These are phyloP conservation scores for Thalia dealbata DNA, from an alignment of 176 grass and related monocot genomes.

Conservation along the genomic window DNA sequence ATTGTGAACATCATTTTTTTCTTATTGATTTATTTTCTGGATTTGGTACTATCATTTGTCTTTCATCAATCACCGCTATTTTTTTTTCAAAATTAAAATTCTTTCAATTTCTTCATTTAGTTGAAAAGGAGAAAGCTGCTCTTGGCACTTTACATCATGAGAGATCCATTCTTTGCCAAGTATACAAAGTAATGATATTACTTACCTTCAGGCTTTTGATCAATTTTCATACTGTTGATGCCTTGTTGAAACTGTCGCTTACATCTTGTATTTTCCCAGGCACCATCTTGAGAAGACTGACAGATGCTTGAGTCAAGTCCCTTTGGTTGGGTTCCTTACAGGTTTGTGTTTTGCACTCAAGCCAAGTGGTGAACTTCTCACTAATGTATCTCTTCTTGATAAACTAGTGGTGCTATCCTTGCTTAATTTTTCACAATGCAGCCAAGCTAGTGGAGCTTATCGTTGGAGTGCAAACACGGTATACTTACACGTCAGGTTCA, in stretches of 20 bases:
- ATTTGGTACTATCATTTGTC: background rate
- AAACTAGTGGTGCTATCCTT: background rate
- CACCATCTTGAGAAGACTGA: conserved; percentile 69
- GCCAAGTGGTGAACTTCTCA: background rate
- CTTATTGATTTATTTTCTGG: background rate
- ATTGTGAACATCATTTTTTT: background rate
- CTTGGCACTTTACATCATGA: conserved; percentile 84
- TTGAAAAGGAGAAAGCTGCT: conserved; percentile 86
- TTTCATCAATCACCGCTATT: background rate
- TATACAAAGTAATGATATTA: conserved; percentile 47
- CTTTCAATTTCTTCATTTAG: conserved; percentile 28
- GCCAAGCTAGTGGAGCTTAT: conserved; percentile 82
- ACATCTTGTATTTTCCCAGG: conserved; percentile 39
- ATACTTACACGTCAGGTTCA: conserved; percentile 88
- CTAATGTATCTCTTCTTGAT: background rate
- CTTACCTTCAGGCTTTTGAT: background rate
- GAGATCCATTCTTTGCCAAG: conserved; percentile 84
- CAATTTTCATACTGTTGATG: background rate
- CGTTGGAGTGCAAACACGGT: conserved; percentile 76
- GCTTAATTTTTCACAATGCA: conserved; percentile 27
- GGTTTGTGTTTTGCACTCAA: conserved; percentile 22
- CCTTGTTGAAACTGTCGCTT: conserved; percentile 5
- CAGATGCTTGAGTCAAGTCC: conserved; percentile 47
- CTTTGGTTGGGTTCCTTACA: conserved; percentile 68
- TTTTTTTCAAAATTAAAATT: conserved; percentile 21